Base-by-base conservation (phyloP, 176 grass and related monocot species). In the Cenchrus fungigraminus region DNA sequence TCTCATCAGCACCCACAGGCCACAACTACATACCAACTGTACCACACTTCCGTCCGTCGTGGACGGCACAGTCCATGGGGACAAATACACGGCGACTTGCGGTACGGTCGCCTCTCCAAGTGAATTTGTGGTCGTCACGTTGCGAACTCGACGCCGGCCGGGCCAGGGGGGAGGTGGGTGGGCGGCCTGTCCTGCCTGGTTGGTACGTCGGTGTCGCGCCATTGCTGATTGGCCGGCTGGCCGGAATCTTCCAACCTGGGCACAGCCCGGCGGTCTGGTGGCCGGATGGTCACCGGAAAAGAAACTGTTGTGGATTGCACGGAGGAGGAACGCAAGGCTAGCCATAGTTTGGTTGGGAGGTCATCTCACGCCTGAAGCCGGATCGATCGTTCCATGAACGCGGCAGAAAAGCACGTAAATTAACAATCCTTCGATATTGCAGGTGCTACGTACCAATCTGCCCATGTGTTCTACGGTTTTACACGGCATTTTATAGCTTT, bases 231-330 rank as follows among this genome's bases (percentile, higher is more conserved):
- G 25, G 49, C 49, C 9, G 49, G 49, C 49, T 2, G 49, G 49
- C 49, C 16, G 68, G 89, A 90, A 91, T 91, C 85, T 87, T 87
- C 76, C 89, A 91, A 65, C 84, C 89, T 87, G 89, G 84, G 80
- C 80, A 84, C 85, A 84, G 53, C 75, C 32, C 29, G 28, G 64
- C 7, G 65, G 45, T 46, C 45, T n/a, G 70, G 54, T 54, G 53
- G 45, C 28, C 40, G 15, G 29, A 44, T 8, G 19, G 9, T 46
- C 72, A 6, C 61, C 49, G 1, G 53, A 34, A 42, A 25, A 4
- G 8, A 9, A 40, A 3, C 0, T 22, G 60, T 46, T 68, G 16
- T 20, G 4, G 10, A 34, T 32, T 68, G 62, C 59, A 74, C 25
- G 8, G 42, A 59, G 37, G 4, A 40, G 37, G 4, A 40, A 40